These are phyloP conservation scores for Gymnopilus junonius DNA, from an alignment of 768 basidiomycete genomes.

Conservation along the genomic window DNA sequence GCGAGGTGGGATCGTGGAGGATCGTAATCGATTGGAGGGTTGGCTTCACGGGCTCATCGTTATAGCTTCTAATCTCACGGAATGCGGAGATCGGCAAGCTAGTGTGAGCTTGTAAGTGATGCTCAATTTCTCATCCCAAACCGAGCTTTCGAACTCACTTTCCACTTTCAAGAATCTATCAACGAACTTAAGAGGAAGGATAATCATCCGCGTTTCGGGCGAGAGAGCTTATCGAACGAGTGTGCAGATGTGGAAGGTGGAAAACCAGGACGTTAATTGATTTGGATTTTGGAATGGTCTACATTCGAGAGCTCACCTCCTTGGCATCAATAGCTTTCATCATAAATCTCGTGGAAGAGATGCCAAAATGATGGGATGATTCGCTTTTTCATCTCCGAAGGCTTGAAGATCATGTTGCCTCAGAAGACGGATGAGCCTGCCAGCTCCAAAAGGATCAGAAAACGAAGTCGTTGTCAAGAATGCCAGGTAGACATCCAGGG, in stretches of 20 bases:
- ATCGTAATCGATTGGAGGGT: neutral
- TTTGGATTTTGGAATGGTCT: neutral
- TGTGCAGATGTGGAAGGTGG: too few species aligned
- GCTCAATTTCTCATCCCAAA: neutral
- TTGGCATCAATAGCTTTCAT: neutral
- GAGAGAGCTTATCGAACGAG: neutral
- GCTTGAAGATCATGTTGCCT: neutral
- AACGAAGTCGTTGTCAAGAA: neutral
- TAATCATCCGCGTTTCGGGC: neutral
- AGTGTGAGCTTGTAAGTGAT: conserved; percentile 2
- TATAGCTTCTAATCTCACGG: conserved; percentile 10
- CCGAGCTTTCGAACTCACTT: neutral
- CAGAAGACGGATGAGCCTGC: neutral
- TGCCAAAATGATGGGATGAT: neutral
- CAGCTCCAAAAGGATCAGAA: neutral
- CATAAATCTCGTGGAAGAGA: neutral
- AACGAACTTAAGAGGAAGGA: neutral
- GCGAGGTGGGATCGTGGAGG: neutral
- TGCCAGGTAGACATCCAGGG: neutral
- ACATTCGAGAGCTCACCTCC: neutral
- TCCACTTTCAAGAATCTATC: neutral
- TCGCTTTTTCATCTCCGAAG: neutral
- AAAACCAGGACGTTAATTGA: neutral
- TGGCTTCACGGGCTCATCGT: neutral
- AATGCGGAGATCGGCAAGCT: conserved; percentile 8